Evolutionary conservation across 2,329 filamentous ascomycete species (phyloP).

Genomic region (Mycosphaerelloides madeirae): DNA sequence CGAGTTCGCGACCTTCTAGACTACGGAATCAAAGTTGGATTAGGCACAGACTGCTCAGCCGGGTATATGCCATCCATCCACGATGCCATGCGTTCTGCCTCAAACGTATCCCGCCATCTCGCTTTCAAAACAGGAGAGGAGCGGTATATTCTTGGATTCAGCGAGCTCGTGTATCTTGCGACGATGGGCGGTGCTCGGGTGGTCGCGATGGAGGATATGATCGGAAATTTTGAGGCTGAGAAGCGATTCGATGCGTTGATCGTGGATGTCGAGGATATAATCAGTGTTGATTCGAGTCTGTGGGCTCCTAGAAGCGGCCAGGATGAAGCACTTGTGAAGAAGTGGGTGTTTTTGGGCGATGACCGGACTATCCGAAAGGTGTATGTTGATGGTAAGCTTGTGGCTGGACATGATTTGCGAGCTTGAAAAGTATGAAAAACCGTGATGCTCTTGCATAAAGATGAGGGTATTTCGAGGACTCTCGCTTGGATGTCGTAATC

Average conservation of each 20-base stretch:
- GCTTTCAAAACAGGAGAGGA: constrained; percentile 31
- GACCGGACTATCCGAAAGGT: constrained; percentile 12
- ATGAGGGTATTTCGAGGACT: too few species aligned
- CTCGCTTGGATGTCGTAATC: too few species aligned
- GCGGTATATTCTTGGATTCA: constrained; percentile 33
- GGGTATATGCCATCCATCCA: constrained; percentile 59
- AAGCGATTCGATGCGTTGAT: constrained; percentile 57
- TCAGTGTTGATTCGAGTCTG: constrained; percentile 9
- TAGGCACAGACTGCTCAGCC: constrained; percentile 62
- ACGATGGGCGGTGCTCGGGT: constrained; percentile 59
- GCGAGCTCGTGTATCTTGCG: constrained; percentile 52
- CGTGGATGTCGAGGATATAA: constrained; percentile 14
- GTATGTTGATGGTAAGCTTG: constrained; percentile 13
- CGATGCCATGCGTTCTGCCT: constrained; percentile 54
- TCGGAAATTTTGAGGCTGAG: constrained; percentile 55
- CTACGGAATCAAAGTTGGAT: constrained; percentile 58
- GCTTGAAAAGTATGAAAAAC: too few species aligned
- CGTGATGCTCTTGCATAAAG: too few species aligned
- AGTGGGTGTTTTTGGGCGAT: constrained; percentile 18
- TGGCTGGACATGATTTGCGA: constrained; percentile 10
- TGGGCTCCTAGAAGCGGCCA: constrained; percentile 7
- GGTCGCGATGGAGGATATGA: constrained; percentile 48
- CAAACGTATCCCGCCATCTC: constrained; percentile 45
- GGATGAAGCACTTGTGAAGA: constrained; percentile 13
- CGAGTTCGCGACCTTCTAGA: constrained; percentile 52